Base-by-base conservation (phyloP, 371 early-diverging fungal species). In the Lichtheimia ornata region DNA sequence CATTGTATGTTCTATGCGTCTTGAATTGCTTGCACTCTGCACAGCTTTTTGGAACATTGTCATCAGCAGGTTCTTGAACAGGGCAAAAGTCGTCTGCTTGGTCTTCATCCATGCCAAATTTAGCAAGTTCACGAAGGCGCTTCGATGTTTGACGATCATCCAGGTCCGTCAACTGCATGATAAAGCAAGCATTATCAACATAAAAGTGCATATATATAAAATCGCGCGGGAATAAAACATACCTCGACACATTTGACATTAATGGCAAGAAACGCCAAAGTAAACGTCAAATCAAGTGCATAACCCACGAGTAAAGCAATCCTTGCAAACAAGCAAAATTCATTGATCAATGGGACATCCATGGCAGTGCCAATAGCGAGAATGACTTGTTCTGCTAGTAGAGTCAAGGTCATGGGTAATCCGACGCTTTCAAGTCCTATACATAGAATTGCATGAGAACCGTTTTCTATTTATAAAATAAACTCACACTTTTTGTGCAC, bases 191-290 rank as follows among this genome's bases (percentile, higher is more conserved):
- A 18, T 13, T 56, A 9, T 35, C 11, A 35, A 9, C 35, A 35
- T 30, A 30, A 6, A 1, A 30, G 27, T 30, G 30, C 30, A 30
- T 35, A 35, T 1, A 22, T 22, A 22, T 22, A 22, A 22, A 35
- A 35, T 1, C 5, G 11, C 35, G 35, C 35, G 27, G 35, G 13
- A 18, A 47, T 13, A 28, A 3, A 27, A 18, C 30, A n/a, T 56
- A 91, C 80, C 78, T 91, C 91, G 28, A 89, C 69, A 45, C 91
- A 80, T 40, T 84, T 81, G 52, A 91, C 87, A 84, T 92, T 90
- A 60, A 92, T 87, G 0, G 91, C 81, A 14, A 92, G 73, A 41
- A 88, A 84, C 2, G 88, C 79, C 22, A 84, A 71, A 65, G 88
- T 90, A 60, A 92, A 89, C 1, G 91, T 87, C 68, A 91, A 77